Percentiles rank a stretch among this genome's conserved stretches.
Evolutionary conservation across 2,329 filamentous ascomycete species (phyloP).

Genomic region (Penicillium brasilianum): DNA sequence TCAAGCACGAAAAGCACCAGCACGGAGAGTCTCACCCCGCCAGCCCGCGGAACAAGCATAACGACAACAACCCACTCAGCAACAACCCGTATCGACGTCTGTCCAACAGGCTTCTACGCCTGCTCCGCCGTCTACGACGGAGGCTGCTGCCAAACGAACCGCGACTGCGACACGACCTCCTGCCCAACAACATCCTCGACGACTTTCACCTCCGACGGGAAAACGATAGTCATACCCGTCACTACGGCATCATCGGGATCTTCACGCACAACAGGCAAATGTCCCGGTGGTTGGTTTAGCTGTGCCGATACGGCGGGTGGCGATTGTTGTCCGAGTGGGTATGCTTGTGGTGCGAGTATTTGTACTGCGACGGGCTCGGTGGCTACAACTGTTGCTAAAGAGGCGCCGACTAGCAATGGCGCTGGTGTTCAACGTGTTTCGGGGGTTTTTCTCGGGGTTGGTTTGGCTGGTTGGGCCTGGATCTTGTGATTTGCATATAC

Average conservation of each 20-base stretch:
- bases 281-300: conserved; percentile 78
- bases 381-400: conserved; percentile 58
- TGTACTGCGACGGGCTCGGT: conserved; percentile 65
- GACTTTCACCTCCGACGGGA: conserved; percentile 66
- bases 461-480: background rate
- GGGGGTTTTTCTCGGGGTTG: background rate
- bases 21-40: conserved; percentile 42
- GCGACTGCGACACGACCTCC: conserved; percentile 79
- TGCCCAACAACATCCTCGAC: conserved; percentile 73
- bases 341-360: conserved; percentile 69
- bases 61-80: conserved; percentile 42
- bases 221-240: conserved; percentile 71
- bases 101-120: conserved; percentile 89
- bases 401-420: conserved; percentile 30
- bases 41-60: conserved; percentile 46
- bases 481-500: background rate
- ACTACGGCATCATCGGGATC: conserved; percentile 43
- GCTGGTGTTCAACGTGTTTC: background rate
- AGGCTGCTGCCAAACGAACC: conserved; percentile 86
- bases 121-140: conserved; percentile 80
- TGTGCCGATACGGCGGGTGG: conserved; percentile 71
- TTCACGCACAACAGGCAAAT: conserved; percentile 54
- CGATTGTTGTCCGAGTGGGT: conserved; percentile 84
- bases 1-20: conserved; percentile 33
- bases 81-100: conserved; percentile 53